A percentile compares a stretch with the other conserved stretches of the same genome.
Evolutionary conservation across 495 filamentous ascomycete genomes (phyloP).

Genomic region (Polyplosphaeria fusca): DNA sequence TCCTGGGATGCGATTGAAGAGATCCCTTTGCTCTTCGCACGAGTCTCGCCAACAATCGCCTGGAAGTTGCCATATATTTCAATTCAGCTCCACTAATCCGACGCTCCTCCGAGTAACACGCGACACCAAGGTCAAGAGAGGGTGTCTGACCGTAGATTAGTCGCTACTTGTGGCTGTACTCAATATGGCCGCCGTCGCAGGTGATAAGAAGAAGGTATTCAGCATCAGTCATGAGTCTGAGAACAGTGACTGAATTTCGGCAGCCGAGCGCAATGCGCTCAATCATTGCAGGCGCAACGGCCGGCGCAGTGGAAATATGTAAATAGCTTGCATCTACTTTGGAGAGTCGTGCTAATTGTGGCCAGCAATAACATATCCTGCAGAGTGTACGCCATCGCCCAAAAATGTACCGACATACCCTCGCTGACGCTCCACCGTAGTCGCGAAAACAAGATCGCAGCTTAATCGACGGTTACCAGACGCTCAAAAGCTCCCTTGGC

Average conservation of each 20-base stretch:
- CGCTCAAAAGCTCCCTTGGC: conserved; percentile 88
- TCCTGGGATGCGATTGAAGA: too few relatives aligned
- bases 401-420: not conserved
- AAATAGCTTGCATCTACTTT: too few relatives aligned
- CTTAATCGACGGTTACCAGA: conserved; percentile 81
- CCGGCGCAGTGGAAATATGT: conserved; percentile 95
- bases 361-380: conserved; percentile 93
- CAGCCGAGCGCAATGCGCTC: conserved; percentile 74
- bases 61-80: not conserved
- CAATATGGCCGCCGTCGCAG: too few relatives aligned
- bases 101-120: too few relatives aligned
- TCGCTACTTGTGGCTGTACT: too few relatives aligned
- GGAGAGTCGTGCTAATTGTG: not conserved
- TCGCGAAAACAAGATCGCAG: conserved; percentile 93
- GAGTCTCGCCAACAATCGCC: not conserved
- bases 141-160: too few relatives aligned
- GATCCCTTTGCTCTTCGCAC: too few relatives aligned
- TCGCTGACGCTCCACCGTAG: conserved; percentile 41
- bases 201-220: conserved; percentile 26
- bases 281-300: conserved; percentile 82
- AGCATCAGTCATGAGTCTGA: not conserved
- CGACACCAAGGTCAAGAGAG: too few relatives aligned
- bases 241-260: not conserved
- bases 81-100: not conserved
- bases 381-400: conserved; percentile 68